phyloP scores from a whole-genome alignment of 257 asterid species.

The Nicotiana otophora region DNA sequence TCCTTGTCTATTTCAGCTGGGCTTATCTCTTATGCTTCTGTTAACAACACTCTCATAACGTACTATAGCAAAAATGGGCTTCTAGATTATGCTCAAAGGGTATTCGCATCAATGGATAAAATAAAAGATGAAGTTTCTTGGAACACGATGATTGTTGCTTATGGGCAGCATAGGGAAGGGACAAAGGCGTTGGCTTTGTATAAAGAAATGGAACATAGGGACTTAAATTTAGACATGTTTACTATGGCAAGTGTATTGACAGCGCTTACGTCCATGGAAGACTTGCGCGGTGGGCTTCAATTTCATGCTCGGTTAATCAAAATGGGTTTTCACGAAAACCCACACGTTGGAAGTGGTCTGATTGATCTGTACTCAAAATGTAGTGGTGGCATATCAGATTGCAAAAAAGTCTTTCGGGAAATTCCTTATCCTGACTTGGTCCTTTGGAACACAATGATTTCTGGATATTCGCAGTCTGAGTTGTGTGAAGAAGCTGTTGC shows the following conservation, averaged over 20 bases:
- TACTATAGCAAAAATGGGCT: constrained; percentile 45
- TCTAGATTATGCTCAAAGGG: constrained; percentile 37
- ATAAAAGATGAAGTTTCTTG: constrained; percentile 71
- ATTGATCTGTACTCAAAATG: constrained; percentile 67
- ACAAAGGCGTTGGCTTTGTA: constrained; percentile 53
- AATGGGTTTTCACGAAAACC: constrained; percentile 49
- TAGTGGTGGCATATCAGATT: constrained; percentile 33
- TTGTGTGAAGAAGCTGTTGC: constrained; percentile 51
- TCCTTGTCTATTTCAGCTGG: constrained; percentile 46
- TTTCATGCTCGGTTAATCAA: constrained; percentile 56
- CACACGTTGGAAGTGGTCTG: constrained; percentile 69
- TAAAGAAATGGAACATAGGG: constrained; percentile 46
- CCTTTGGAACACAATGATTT: constrained; percentile 78
- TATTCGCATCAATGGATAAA: constrained; percentile 45
- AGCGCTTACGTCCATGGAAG: constrained; percentile 58
- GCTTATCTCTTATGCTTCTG: constrained; percentile 42
- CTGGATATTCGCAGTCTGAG: constrained; percentile 55
- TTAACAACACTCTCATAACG: constrained; percentile 53
- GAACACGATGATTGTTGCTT: constrained; percentile 78
- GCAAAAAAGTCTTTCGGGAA: constrained; percentile 47
- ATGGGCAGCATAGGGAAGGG: constrained; percentile 57
- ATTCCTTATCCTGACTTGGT: constrained; percentile 51
- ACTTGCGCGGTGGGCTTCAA: constrained; percentile 66
- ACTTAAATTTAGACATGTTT: constrained; percentile 49
- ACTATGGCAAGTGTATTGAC: constrained; percentile 71